Evolutionary conservation across 1,139 yeast species (phyloP).

Genomic region (Pichia norvegensis): DNA sequence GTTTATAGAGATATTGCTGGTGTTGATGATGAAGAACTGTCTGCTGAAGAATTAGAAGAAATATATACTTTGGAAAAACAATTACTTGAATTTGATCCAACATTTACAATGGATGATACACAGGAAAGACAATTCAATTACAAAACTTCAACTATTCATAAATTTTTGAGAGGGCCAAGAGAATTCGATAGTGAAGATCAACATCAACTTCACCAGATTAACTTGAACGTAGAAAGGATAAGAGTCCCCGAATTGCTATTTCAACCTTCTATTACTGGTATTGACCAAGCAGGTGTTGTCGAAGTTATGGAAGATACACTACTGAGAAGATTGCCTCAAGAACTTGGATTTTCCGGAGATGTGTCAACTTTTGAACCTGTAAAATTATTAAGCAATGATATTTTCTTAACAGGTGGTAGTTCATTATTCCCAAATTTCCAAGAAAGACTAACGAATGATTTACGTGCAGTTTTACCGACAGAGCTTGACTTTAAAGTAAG

Average conservation of each 20-base stretch:
- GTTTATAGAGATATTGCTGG: constrained; percentile 79
- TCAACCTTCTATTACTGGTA: constrained; percentile 92
- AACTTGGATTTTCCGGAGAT: constrained; percentile 46
- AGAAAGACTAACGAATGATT: constrained; percentile 58
- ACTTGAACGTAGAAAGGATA: constrained; percentile 81
- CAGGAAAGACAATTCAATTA: constrained; percentile 80
- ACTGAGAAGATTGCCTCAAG: constrained; percentile 50
- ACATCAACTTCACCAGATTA: constrained; percentile 80
- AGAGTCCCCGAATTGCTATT: constrained; percentile 87
- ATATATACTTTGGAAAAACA: constrained; percentile 64
- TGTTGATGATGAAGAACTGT: constrained; percentile 65
- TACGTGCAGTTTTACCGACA: constrained; percentile 62
- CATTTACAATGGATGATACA: constrained; percentile 78
- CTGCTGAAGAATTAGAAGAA: constrained; percentile 59
- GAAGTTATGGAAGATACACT: constrained; percentile 70
- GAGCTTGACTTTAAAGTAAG: constrained; percentile 57
- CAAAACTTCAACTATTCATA: constrained; percentile 71
- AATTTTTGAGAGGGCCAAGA: constrained; percentile 84
- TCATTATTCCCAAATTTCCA: constrained; percentile 59
- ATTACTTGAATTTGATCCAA: constrained; percentile 72
- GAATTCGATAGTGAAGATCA: constrained; percentile 55
- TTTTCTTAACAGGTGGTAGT: constrained; percentile 84
- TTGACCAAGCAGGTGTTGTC: constrained; percentile 87
- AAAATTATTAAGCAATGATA: constrained; percentile 43
- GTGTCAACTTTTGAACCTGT: constrained; percentile 27